Evolutionary conservation across 352 stramenopile genomes (phyloP).

Genomic region (Thalassiosira ordinaria): DNA sequence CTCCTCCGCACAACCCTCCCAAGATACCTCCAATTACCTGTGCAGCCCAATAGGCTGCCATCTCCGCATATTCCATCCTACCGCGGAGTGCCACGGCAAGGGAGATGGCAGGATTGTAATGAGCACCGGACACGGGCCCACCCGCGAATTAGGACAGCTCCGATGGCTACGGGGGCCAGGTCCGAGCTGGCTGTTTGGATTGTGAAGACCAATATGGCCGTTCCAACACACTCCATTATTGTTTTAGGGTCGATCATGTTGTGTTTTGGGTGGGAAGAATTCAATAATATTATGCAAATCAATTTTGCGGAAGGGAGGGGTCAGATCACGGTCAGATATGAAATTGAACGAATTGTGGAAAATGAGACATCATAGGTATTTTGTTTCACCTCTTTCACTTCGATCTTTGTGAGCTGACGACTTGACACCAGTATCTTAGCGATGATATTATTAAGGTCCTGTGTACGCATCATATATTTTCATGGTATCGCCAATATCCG

Average conservation of each 20-base stretch:
- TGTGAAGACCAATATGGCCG: slow-evolving; percentile 42
- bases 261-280: too few species aligned
- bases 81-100: slow-evolving; percentile 33
- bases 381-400: too few species aligned
- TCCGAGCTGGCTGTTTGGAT: slow-evolving; percentile 30
- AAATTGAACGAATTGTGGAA: too few species aligned
- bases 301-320: too few species aligned
- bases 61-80: slow-evolving; percentile 27
- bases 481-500: too few species aligned
- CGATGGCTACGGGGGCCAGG: slow-evolving; percentile 43
- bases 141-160: slow-evolving; percentile 40
- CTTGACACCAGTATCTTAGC: too few species aligned
- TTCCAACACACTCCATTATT: slow-evolving; percentile 35
- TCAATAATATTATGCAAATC: too few species aligned
- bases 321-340: too few species aligned
- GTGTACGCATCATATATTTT: too few species aligned
- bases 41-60: slow-evolving; percentile 26
- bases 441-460: too few species aligned
- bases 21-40: slow-evolving; percentile 25
- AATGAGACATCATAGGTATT: too few species aligned
- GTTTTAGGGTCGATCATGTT: slow-evolving; percentile 32
- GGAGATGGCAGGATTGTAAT: slow-evolving; percentile 58
- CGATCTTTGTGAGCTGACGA: too few species aligned
- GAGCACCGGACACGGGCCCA: slow-evolving; percentile 47
- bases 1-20: slow-evolving; percentile 26